Evolutionary conservation across 2,329 filamentous ascomycete species (phyloP).

Genomic region (Verticillium longisporum): DNA sequence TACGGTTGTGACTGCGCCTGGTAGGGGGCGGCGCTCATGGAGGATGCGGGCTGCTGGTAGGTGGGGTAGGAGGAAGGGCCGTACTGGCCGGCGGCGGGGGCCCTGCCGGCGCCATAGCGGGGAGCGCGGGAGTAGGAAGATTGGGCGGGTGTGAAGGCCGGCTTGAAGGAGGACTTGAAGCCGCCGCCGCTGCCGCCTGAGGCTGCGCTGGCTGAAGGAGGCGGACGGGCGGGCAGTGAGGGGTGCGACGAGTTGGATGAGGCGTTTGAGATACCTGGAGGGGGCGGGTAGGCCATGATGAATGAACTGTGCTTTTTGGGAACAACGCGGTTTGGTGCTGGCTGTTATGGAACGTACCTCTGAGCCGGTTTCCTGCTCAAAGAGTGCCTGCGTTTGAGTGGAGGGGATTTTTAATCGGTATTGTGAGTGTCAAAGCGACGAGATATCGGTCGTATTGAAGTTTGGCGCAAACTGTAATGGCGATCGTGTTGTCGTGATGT

Average conservation of each 20-base stretch:
- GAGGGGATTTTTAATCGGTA: neutral
- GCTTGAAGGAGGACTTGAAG: constrained; percentile 45
- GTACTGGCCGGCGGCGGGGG: constrained; percentile 33
- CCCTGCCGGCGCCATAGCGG: constrained; percentile 23
- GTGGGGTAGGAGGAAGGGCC: constrained; percentile 33
- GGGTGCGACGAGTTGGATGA: constrained; percentile 37
- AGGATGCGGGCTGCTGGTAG: constrained; percentile 21
- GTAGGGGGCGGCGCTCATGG: constrained; percentile 11
- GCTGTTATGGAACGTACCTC: constrained; percentile 38
- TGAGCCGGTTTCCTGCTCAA: constrained; percentile 35
- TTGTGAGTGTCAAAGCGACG: neutral
- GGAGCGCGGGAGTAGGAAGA: constrained; percentile 30
- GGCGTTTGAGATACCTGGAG: constrained; percentile 62
- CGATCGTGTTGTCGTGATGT: neutral
- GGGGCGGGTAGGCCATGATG: constrained; percentile 82
- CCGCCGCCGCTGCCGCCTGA: constrained; percentile 18
- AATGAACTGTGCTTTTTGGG: constrained; percentile 32
- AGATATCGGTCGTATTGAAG: neutral
- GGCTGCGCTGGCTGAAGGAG: constrained; percentile 40
- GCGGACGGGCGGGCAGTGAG: constrained; percentile 73
- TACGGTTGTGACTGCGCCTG: constrained; percentile 15
- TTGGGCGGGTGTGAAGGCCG: constrained; percentile 27
- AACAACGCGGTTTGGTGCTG: constrained; percentile 13
- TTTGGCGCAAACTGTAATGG: neutral
- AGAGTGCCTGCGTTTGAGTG: constrained; percentile 10